Base-by-base conservation (phyloP, 495 filamentous ascomycete genomes). In the Penicillium taxi region DNA sequence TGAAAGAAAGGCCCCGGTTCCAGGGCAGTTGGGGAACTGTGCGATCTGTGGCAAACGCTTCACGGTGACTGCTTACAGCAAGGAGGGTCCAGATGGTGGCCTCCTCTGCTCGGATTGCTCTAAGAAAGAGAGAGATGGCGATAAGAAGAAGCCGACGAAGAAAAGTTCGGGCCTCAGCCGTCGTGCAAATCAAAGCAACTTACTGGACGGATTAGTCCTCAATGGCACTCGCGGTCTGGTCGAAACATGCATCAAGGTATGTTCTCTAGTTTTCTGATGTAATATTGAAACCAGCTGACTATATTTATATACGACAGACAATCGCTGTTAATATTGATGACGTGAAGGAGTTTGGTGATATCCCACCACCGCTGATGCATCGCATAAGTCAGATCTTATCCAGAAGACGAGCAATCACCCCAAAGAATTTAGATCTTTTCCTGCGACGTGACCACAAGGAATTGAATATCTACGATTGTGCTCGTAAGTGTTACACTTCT, bases 1-100 rank as follows among this genome's bases (percentile, higher is more conserved):
- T 39, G 67, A 78, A 39, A 78, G 77, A 42, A 48, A 69, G 20
- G 70, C 70, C n/a, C 82, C 81, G 25, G 50, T 80, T 11, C 85
- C 91, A 0, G 89, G 86, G 2, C 91, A 98, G 58, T 74, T 86
- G 42, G 85, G 81, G 18, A 90, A 94, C 47, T 98, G 91, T 48
- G 86, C 84, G 29, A 61, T 74, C 5, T 98, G 91, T 53, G 70
- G 75, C 15, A 90, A 86, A 49, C 80, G 91, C 16, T 98, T 98
- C 52, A 95, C 87, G 0, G 91, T 98, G 18, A 96, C 91, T 0
- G 65, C 87, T 1, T 98, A 98, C 55, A 84, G 80, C 45, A 83
- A 85, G 47, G 72, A 77, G n/a, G 84, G 82, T 9, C 81, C 83
- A 1, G 69, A 81, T 12, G 88, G 88, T 1, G 90, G 88, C 12